phyloP scores from a whole-genome alignment of 805 yeast species.

The Ogataea saltuana region DNA sequence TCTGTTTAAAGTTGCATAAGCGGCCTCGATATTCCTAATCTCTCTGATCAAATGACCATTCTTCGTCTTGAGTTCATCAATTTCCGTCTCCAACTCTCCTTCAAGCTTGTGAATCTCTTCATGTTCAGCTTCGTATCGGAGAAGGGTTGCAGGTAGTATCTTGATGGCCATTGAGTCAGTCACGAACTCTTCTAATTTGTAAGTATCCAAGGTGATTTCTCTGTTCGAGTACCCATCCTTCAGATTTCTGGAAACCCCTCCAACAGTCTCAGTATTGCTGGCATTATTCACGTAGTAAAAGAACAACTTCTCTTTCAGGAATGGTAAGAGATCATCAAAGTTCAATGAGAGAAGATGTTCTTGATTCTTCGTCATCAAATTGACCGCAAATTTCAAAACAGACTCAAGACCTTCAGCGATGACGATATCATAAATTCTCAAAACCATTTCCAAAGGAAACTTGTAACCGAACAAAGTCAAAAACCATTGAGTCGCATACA shows the following conservation, averaged over 20 bases:
- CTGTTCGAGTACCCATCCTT: slow-evolving; percentile 19
- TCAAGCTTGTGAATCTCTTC: slow-evolving; percentile 71
- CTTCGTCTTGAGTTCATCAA: slow-evolving; percentile 55
- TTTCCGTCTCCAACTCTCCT: slow-evolving; percentile 60
- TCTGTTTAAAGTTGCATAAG: slow-evolving; percentile 65
- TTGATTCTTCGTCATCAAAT: slow-evolving; percentile 72
- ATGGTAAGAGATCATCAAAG: slow-evolving; percentile 77
- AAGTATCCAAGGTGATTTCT: slow-evolving; percentile 36
- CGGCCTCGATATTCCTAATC: slow-evolving; percentile 69
- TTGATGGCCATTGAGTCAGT: slow-evolving; percentile 73
- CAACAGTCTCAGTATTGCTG: slow-evolving; percentile 16
- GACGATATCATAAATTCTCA: slow-evolving; percentile 83
- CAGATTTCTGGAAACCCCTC: slow-evolving; percentile 14
- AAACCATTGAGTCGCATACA: slow-evolving; percentile 99
- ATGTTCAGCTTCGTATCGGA: slow-evolving; percentile 72
- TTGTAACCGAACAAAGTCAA: slow-evolving; percentile 92
- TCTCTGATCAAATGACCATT: slow-evolving; percentile 76
- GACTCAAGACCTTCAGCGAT: slow-evolving; percentile 92
- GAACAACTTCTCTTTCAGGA: slow-evolving; percentile 77
- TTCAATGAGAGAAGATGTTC: slow-evolving; percentile 55
- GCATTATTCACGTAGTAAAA: slow-evolving; percentile 56
- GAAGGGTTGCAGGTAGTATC: slow-evolving; percentile 70
- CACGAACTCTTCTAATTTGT: slow-evolving; percentile 74
- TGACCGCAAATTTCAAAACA: slow-evolving; percentile 78
- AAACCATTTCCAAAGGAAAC: slow-evolving; percentile 85